These are phyloP conservation scores for Trichosanthes cucumerina DNA, from an alignment of 306 rosid genomes.

Conservation along the genomic window DNA sequence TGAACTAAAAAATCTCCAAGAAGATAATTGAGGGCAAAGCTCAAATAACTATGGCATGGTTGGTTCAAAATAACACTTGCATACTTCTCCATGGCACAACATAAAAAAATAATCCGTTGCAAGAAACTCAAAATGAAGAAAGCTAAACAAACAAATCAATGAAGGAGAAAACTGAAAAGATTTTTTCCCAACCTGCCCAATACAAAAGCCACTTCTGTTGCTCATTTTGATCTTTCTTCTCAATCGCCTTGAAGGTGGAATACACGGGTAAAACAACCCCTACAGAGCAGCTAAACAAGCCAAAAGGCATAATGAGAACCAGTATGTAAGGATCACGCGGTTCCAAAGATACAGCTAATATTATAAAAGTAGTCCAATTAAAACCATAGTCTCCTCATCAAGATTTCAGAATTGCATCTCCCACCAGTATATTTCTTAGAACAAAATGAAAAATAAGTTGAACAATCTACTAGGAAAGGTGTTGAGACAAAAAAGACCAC, in stretches of 20 bases:
- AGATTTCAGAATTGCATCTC: neutral
- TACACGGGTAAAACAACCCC: conserved; percentile 86
- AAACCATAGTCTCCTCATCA: neutral
- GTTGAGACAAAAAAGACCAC: neutral
- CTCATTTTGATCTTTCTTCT: conserved; percentile 51
- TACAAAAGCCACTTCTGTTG: conserved; percentile 75
- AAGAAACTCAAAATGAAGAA: neutral
- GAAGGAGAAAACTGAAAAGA: neutral
- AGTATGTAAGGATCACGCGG: neutral
- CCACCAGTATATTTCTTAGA: neutral
- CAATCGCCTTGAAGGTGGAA: conserved; percentile 83
- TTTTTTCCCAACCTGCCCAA: conserved; percentile 65
- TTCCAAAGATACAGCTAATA: neutral
- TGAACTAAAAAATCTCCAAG: neutral
- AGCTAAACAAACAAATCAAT: neutral
- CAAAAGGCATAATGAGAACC: conserved; percentile 4
- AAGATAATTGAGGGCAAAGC: neutral
- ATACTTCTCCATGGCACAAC: neutral
- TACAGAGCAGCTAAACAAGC: conserved; percentile 58
- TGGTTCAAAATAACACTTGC: neutral
- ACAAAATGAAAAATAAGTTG: neutral
- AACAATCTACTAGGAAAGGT: neutral
- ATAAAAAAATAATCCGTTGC: neutral
- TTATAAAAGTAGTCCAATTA: neutral
- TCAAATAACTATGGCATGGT: neutral